Evolutionary conservation across 2,329 filamentous ascomycete genomes (phyloP).

Genomic region (Plenodomus tracheiphilus): DNA sequence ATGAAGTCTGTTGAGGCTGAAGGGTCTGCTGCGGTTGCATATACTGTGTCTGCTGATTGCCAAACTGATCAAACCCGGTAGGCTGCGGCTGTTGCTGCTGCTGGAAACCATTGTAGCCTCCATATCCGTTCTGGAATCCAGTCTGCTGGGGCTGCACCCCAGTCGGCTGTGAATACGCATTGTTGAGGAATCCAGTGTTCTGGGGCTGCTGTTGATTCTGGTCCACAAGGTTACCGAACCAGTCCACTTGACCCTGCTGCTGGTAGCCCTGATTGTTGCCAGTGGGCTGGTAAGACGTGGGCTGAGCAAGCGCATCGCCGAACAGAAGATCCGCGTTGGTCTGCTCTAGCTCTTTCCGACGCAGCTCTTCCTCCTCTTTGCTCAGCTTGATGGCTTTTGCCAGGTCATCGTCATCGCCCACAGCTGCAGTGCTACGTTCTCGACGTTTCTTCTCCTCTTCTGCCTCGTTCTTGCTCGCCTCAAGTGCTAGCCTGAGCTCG

Average conservation of each 20-base stretch:
- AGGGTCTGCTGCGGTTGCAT: constrained; percentile 47
- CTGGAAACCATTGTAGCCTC: constrained; percentile 59
- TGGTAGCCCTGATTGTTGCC: constrained; percentile 97
- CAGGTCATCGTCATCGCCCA: constrained; percentile 77
- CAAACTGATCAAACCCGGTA: constrained; percentile 66
- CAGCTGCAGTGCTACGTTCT: constrained; percentile 52
- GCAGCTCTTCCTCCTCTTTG: constrained; percentile 87
- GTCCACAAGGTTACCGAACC: constrained; percentile 93
- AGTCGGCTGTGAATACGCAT: constrained; percentile 75
- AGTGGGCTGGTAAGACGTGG: constrained; percentile 74
- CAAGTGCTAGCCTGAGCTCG: constrained; percentile 86
- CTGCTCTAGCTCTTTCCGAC: constrained; percentile 83
- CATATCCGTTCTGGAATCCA: constrained; percentile 70
- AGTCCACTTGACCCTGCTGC: constrained; percentile 94
- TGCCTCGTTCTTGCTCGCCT: constrained; percentile 93
- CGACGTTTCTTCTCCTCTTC: constrained; percentile 84
- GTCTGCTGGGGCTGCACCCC: constrained; percentile 67
- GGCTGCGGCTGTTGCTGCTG: constrained; percentile 62
- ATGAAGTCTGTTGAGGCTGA: constrained; percentile 63
- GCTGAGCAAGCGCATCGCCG: constrained; percentile 70
- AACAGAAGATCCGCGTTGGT: constrained; percentile 86
- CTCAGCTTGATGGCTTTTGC: constrained; percentile 95
- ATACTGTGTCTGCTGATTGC: constrained; percentile 34
- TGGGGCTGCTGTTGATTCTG: constrained; percentile 64
- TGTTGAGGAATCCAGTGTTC: constrained; percentile 68